phyloP scores from a whole-genome alignment of 2,329 filamentous ascomycete genomes.

The Diaporthe vexans region DNA sequence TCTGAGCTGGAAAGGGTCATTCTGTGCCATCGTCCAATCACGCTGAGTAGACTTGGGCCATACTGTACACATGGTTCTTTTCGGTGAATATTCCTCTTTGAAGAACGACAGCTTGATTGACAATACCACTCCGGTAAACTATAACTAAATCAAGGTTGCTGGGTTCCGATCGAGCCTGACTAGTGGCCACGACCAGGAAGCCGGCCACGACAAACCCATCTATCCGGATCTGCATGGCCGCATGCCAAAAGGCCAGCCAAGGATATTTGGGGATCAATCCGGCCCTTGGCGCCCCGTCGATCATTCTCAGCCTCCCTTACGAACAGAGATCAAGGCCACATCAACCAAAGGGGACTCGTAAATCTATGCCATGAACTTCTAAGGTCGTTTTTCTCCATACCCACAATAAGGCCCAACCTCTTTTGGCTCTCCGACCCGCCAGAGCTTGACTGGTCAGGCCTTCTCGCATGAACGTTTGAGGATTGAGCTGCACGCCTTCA shows the following conservation, averaged over 20 bases:
- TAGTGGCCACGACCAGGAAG: not conserved
- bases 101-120: not conserved
- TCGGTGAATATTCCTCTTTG: not conserved
- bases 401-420: not conserved
- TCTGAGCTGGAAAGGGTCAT: not conserved
- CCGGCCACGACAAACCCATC: not conserved
- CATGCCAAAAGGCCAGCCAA: constrained; percentile 7
- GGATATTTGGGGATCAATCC: too few relatives aligned
- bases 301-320: constrained; percentile 28
- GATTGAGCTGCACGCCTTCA: not conserved
- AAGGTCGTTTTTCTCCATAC: too few relatives aligned
- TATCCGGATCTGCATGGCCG: constrained; percentile 19
- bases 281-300: constrained; percentile 13
- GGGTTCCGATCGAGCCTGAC: not conserved
- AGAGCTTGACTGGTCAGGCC: too few relatives aligned
- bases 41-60: not conserved
- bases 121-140: not conserved
- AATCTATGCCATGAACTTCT: not conserved
- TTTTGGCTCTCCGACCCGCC: not conserved
- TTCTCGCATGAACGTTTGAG: too few relatives aligned
- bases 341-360: not conserved
- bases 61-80: not conserved
- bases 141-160: not conserved
- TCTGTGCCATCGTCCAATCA: too few relatives aligned
- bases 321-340: not conserved